Evolutionary conservation across 2,329 filamentous ascomycete species (phyloP), one percentile per base, ranked within the genome.

Genomic region (Aspergillus sp.): DNA sequence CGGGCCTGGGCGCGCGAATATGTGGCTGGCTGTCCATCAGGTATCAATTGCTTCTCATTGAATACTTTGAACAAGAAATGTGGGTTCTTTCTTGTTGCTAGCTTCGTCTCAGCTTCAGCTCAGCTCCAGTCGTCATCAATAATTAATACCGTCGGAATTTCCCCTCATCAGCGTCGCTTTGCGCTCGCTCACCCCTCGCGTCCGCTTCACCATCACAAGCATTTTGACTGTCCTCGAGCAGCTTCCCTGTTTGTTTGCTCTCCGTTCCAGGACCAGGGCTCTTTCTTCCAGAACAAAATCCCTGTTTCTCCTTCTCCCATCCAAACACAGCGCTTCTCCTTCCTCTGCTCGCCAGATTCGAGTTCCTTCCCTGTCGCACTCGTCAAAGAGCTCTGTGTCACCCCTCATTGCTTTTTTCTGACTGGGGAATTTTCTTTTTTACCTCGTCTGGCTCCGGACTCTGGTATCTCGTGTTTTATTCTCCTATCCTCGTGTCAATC

Each of bases 241-340:
- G 38, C 38, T 28, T 45, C 52, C 52, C 43, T 54, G 30, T 49
- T 52, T 54, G 52, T 34, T 43, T 31, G 51, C 34, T 38, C 11
- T 28, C 31, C 47, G 28, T n/a, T 45, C 9, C 22, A 41, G 34
- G n/a, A 41, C 11, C 34, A 41, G 9, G 8, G 22, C 23, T 25
- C 53, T 46, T 38, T 38, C 53, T 58, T 34, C 38, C 31, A 47
- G 53, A 47, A 31, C 47, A n/a, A n/a, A 25, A 23, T 47, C 46
- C 50, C 48, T 55, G 55, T 50, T 43, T 61, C 41, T 48, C 34
- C 23, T 43, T 22, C 49, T 22, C 53, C 55, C 57, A n/a, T 54
- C 54, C 50, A 61, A 65, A 67, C 59, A 65, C 59, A 63, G 64
- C 55, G 59, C 64, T 69, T 66, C 57, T 63, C 54, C 38, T 55